These are phyloP conservation scores for Botryotinia narcissicola DNA, from an alignment of 2,329 filamentous ascomycete genomes.

Conservation along the genomic window DNA sequence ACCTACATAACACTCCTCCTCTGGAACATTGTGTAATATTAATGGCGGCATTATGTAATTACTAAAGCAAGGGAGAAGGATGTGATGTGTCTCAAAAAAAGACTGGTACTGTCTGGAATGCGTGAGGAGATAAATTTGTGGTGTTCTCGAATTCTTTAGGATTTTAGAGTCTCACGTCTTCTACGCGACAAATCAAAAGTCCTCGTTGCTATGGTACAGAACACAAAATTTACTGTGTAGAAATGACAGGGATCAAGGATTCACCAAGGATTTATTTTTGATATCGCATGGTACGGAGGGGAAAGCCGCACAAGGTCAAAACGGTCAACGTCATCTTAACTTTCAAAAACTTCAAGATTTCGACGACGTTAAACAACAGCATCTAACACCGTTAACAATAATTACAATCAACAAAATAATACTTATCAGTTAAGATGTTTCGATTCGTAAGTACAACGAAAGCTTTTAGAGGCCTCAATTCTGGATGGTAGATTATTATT, in stretches of 20 bases:
- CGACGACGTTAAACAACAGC: not conserved
- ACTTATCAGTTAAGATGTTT: constrained; percentile 37
- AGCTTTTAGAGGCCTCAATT: not conserved
- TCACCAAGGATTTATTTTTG: not conserved
- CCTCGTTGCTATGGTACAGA: not conserved
- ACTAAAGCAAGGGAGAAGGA: constrained; percentile 15
- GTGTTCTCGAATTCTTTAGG: constrained; percentile 1
- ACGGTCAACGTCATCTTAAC: constrained; percentile 7
- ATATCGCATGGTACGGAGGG: not conserved
- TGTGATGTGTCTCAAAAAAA: constrained; percentile 16
- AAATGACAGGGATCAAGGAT: constrained; percentile 14
- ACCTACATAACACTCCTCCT: constrained; percentile 64
- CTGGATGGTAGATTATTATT: not conserved
- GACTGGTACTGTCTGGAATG: constrained; percentile 12
- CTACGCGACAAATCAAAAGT: constrained; percentile 21
- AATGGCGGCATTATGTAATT: constrained; percentile 55
- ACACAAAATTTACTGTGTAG: constrained; percentile 14
- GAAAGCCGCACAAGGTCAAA: not conserved
- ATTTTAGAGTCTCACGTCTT: not conserved
- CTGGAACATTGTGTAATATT: constrained; percentile 66
- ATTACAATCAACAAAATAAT: not conserved
- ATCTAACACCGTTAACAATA: not conserved
- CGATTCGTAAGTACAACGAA: constrained; percentile 35
- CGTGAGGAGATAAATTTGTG: not conserved
- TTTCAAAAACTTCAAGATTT: not conserved